Base-by-base conservation (phyloP, 2,329 filamentous ascomycete genomes). In the Myriosclerotinia curreyana region DNA sequence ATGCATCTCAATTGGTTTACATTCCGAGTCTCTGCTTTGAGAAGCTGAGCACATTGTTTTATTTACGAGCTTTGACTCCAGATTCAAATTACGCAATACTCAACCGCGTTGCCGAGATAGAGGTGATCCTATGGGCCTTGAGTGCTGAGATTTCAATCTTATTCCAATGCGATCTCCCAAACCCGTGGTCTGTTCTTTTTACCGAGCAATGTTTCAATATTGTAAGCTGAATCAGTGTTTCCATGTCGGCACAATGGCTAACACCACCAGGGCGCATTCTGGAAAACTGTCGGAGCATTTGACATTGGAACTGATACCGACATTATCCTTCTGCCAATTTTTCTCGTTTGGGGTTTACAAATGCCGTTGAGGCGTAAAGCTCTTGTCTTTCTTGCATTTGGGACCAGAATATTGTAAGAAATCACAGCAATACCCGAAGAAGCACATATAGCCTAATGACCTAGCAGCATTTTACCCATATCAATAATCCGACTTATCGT, bases 271-370 rank as follows among this genome's bases (percentile, higher is more conserved):
- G 42, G 49, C 15, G 48, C 72, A 71, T 12, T 76, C 74, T 84
- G 82, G 76, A 79, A 82, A 40, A 77, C 78, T 52, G 83, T 82
- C 63, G 80, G 78, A 1, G 74, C 77, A 0, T 77, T 79, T 6
- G 81, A 79, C 5, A 78, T 83, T 40, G 65, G 80, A 11, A 80
- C 77, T 20, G 80, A 83, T 65, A 66, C 81, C 8, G 71, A 75
- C 46, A 81, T 83, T 59, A 68, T 82, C 34, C 61, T 77, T 12
- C 69, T 83, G 38, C 81, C 81, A 1, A 69, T 81, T 0, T 75
- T 77, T 5, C 75, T 79, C 54, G 77, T 82, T 3, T 82, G 79
- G 79, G 75, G 75, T 52, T 70, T 82, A 20, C 77, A 79, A 52
- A 71, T 81, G 67, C 75, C 74, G 6, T 66, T 69, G 3, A 75